Percentiles rank a stretch among this genome's conserved stretches.
phyloP scores from a whole-genome alignment of 2,329 filamentous ascomycete genomes.

The Aspergillus costaricaensis region DNA sequence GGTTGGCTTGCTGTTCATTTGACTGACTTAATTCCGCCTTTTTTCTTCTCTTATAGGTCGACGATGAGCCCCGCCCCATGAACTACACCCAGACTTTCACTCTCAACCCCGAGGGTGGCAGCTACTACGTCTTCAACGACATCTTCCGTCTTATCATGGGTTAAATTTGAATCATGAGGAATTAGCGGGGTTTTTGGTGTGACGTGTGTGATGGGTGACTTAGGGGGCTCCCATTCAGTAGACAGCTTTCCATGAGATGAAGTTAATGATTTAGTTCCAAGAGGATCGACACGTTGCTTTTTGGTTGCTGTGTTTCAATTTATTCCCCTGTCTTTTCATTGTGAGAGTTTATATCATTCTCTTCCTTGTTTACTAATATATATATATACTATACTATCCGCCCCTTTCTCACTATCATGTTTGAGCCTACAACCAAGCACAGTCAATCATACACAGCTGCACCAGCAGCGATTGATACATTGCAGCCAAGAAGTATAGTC shows the following conservation, averaged over 20 bases:
- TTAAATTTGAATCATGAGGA: not conserved
- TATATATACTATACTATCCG: not conserved
- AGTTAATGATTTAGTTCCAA: slow-evolving; percentile 19
- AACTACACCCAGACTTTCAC: slow-evolving; percentile 91
- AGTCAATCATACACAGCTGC: not conserved
- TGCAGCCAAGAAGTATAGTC: not conserved
- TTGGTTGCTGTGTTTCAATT: not conserved
- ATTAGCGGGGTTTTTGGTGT: not conserved
- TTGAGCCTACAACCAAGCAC: not conserved
- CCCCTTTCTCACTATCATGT: not conserved
- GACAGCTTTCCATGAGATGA: slow-evolving; percentile 12
- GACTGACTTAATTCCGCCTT: not conserved
- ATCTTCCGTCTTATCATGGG: slow-evolving; percentile 77
- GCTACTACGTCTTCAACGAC: slow-evolving; percentile 91
- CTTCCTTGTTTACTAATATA: not conserved
- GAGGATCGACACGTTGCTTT: not conserved
- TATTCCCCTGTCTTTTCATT: not conserved
- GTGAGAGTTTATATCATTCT: not conserved
- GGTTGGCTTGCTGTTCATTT: not conserved
- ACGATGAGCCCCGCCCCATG: slow-evolving; percentile 83
- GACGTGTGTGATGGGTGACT: not conserved
- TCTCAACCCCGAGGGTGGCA: slow-evolving; percentile 69
- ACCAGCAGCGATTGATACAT: not conserved
- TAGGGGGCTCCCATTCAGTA: not conserved
- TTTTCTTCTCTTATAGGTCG: slow-evolving; percentile 70